Conservation (phyloP, 768 basidiomycete species). For the Pholiota conissans region DNA sequence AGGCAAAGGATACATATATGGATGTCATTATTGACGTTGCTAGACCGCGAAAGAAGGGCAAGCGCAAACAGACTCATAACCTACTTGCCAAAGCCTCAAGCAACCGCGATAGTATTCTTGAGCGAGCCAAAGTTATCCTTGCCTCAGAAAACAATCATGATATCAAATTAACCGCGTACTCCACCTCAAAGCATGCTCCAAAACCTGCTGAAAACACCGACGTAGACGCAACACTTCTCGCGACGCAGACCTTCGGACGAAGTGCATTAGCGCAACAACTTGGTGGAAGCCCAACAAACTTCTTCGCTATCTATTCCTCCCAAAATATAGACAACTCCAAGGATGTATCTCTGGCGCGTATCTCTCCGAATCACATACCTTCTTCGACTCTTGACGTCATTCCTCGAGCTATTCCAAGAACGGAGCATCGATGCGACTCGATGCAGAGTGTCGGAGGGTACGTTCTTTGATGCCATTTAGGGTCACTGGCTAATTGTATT, state of each 20-base stretch:
- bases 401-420: neutral
- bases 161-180: neutral
- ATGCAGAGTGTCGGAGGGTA: neutral
- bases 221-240: constrained; percentile 11
- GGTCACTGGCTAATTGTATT: neutral
- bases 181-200: neutral
- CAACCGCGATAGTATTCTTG: constrained; percentile 44
- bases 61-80: constrained; percentile 34
- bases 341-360: neutral
- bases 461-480: neutral
- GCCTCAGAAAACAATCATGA: neutral
- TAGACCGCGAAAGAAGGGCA: constrained; percentile 45
- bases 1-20: constrained; percentile 44
- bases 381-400: neutral
- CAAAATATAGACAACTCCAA: neutral
- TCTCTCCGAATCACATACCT: neutral
- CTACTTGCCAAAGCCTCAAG: constrained; percentile 47
- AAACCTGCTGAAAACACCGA: neutral
- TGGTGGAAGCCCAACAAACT: neutral
- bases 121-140: constrained; percentile 28
- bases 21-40: constrained; percentile 52
- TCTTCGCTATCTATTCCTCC: constrained; percentile 2
- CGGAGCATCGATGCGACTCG: neutral
- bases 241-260: constrained; percentile 40
- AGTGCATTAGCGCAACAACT: constrained; percentile 34